Conservation (phyloP, 306 rosid genomes). For the Cucurbita argyrosperma region DNA sequence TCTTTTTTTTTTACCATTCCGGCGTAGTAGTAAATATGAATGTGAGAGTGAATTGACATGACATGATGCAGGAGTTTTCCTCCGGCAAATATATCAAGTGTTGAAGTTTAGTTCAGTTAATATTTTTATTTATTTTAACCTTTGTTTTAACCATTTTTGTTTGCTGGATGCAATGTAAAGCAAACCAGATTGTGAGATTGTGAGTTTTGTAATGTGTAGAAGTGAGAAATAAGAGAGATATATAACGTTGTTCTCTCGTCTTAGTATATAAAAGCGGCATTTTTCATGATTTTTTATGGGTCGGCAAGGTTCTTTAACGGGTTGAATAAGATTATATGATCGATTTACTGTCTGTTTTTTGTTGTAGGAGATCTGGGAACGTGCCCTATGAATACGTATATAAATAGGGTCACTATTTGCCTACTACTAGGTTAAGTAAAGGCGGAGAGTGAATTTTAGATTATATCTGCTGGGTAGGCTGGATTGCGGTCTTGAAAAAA, state of each 20-base stretch:
- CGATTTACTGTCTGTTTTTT: no score
- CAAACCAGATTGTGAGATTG: neutral
- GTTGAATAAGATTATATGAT: no score
- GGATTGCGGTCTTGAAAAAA: no score
- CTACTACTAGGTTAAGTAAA: no score
- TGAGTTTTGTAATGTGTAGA: constrained; percentile 8
- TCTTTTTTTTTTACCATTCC: constrained; percentile 9
- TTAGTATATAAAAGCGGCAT: neutral
- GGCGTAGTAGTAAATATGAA: constrained; percentile 43
- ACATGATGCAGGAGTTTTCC: neutral
- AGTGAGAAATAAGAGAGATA: neutral
- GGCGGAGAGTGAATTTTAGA: no score
- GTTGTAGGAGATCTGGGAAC: no score
- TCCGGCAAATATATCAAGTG: constrained; percentile 17
- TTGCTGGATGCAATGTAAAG: neutral
- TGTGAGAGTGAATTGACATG: constrained; percentile 22
- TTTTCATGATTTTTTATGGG: neutral
- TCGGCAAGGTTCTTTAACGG: no score
- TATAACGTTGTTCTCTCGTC: neutral
- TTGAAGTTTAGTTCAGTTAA: constrained; percentile 18
- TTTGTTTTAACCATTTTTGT: neutral
- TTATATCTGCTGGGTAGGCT: no score
- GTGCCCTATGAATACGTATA: no score
- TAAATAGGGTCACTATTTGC: no score
- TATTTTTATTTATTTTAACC: constrained; percentile 7